Conservation (phyloP, 2,329 filamentous ascomycete species). For the Diaporthe australafricana region DNA sequence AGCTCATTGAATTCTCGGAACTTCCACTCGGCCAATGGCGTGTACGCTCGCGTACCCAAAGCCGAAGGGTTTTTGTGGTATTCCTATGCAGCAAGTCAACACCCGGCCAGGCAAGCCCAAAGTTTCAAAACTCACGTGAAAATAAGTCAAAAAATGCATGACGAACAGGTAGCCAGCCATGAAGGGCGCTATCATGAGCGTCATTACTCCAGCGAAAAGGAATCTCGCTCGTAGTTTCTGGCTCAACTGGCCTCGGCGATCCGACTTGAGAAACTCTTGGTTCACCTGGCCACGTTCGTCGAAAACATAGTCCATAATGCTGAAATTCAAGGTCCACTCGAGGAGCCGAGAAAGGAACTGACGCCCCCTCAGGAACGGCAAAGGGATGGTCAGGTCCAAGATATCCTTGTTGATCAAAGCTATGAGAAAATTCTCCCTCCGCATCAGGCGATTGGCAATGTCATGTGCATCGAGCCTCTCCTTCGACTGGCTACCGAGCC, state of each 20-base stretch:
- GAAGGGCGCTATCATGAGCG: constrained; percentile 87
- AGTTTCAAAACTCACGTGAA: constrained; percentile 71
- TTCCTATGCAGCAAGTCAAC: constrained; percentile 67
- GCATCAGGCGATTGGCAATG: constrained; percentile 96
- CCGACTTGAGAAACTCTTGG: constrained; percentile 85
- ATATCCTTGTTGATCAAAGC: constrained; percentile 98
- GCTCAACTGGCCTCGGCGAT: constrained; percentile 82
- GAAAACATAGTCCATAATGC: constrained; percentile 94
- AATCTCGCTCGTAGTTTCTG: constrained; percentile 82
- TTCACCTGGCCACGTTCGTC: constrained; percentile 89
- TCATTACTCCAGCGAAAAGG: constrained; percentile 85
- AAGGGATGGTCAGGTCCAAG: constrained; percentile 83
- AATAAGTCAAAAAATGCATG: constrained; percentile 94
- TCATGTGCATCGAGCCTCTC: constrained; percentile 96
- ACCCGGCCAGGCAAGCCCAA: background rate
- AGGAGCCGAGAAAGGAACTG: constrained; percentile 90
- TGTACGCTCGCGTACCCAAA: constrained; percentile 90
- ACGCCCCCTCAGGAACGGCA: constrained; percentile 83
- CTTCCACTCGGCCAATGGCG: constrained; percentile 95
- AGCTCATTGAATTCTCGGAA: constrained; percentile 99
- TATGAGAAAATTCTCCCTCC: constrained; percentile 96
- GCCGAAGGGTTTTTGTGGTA: constrained; percentile 94
- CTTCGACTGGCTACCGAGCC: constrained; percentile 86
- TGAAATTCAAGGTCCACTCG: constrained; percentile 91
- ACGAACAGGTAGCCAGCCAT: constrained; percentile 88